phyloP scores from a whole-genome alignment of 2,329 filamentous ascomycete genomes.

The Trichoderma oligosporum region DNA sequence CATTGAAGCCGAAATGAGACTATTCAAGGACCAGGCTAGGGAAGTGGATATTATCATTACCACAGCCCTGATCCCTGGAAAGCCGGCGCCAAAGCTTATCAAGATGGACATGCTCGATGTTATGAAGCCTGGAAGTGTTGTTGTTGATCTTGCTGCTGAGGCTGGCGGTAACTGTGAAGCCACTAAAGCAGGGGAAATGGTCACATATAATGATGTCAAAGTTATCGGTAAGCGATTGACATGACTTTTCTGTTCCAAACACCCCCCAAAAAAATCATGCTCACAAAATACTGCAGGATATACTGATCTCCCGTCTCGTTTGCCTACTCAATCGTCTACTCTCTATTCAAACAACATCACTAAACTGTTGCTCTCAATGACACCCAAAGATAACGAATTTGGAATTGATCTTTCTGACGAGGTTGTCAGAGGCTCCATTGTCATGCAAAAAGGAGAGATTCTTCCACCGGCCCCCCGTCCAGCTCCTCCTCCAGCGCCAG shows the following conservation, averaged over 20 bases:
- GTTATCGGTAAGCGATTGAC: constrained; percentile 62
- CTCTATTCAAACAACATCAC: constrained; percentile 93
- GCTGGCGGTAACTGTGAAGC: constrained; percentile 84
- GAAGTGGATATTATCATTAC: constrained; percentile 93
- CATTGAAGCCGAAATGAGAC: constrained; percentile 86
- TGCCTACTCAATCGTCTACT: constrained; percentile 85
- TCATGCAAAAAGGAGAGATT: constrained; percentile 72
- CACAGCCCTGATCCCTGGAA: constrained; percentile 85
- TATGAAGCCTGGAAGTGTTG: constrained; percentile 86
- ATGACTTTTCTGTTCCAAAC: no score
- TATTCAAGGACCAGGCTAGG: constrained; percentile 80
- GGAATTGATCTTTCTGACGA: constrained; percentile 79
- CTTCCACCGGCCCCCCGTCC: constrained; percentile 72
- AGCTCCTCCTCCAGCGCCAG: constrained; percentile 51
- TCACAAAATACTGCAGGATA: constrained; percentile 52
- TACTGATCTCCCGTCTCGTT: constrained; percentile 79
- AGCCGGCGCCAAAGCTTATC: constrained; percentile 77
- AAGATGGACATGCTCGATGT: constrained; percentile 73
- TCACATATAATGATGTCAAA: constrained; percentile 72
- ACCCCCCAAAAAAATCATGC: not conserved
- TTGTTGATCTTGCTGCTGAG: constrained; percentile 85
- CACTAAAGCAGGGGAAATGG: constrained; percentile 68
- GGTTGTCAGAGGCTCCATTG: constrained; percentile 80
- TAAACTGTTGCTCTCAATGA: constrained; percentile 80
- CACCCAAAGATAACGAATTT: constrained; percentile 72